phyloP scores from a whole-genome alignment of 306 rosid species.

The Trifolium subterraneum region DNA sequence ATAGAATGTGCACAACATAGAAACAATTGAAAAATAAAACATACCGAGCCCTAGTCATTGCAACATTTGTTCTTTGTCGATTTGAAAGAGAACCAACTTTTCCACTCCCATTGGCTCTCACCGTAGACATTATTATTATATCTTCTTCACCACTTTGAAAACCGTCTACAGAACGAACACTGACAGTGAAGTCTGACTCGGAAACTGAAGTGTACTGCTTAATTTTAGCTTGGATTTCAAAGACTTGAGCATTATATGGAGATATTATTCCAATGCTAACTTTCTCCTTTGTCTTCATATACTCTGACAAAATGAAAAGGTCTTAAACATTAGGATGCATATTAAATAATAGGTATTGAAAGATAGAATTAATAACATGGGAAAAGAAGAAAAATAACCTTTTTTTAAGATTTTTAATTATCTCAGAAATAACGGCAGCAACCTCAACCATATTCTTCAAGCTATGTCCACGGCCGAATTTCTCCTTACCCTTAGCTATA shows the following conservation, averaged over 20 bases:
- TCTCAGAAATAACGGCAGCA: conserved; percentile 51
- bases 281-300: conserved; percentile 29
- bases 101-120: conserved; percentile 50
- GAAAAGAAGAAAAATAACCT: conserved; percentile 39
- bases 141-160: conserved; percentile 82
- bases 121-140: conserved; percentile 56
- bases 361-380: too few species aligned
- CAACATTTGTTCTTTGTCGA: conserved; percentile 62
- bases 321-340: too few species aligned
- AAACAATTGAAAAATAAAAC: background rate
- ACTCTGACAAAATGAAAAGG: conserved; percentile 33
- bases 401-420: conserved; percentile 53
- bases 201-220: conserved; percentile 27
- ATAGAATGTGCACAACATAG: too few species aligned
- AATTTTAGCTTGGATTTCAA: conserved; percentile 54
- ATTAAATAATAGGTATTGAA: too few species aligned
- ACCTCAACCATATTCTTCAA: conserved; percentile 55
- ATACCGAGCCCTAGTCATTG: conserved; percentile 70
- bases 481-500: conserved; percentile 53
- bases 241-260: conserved; percentile 64
- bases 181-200: conserved; percentile 44
- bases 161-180: conserved; percentile 67
- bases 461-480: conserved; percentile 30
- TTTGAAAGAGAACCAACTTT: conserved; percentile 61
- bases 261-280: conserved; percentile 67